Evolutionary conservation across 345 rosid genomes (phyloP).

Genomic region (Lepidium didymum): DNA sequence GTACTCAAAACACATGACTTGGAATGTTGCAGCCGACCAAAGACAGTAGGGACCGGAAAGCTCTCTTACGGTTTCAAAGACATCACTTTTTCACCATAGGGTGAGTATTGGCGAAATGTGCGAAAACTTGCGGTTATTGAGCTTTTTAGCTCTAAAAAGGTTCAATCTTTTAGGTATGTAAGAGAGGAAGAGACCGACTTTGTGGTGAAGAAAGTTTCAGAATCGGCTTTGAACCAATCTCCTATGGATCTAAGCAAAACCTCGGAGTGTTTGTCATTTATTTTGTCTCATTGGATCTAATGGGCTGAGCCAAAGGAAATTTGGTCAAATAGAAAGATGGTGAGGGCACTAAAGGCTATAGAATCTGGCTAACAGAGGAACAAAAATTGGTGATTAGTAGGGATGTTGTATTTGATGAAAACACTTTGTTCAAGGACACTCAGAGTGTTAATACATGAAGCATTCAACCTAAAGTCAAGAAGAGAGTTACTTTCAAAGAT

Average conservation of each 20-base stretch:
- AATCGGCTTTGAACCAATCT: background rate
- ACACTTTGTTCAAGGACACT: too few relatives aligned
- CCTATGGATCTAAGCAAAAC: slow-evolving; percentile 26
- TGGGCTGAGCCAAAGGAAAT: too few relatives aligned
- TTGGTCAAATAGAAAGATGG: too few relatives aligned
- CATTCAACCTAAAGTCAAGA: too few relatives aligned
- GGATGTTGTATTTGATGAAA: too few relatives aligned
- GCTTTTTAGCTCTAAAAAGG: slow-evolving; percentile 34
- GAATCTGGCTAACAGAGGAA: too few relatives aligned
- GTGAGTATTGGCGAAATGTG: slow-evolving; percentile 37
- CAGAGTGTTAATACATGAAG: too few relatives aligned
- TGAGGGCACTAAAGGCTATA: too few relatives aligned
- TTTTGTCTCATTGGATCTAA: too few relatives aligned
- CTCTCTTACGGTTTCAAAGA: slow-evolving; percentile 41
- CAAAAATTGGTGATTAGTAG: too few relatives aligned
- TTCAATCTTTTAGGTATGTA: slow-evolving; percentile 26
- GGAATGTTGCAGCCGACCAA: slow-evolving; percentile 39
- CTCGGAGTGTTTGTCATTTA: too few relatives aligned
- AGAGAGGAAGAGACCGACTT: slow-evolving; percentile 36
- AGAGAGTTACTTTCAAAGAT: too few relatives aligned
- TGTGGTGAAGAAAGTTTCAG: slow-evolving; percentile 24
- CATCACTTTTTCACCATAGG: slow-evolving; percentile 36
- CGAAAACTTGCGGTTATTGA: slow-evolving; percentile 31
- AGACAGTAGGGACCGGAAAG: slow-evolving; percentile 16
- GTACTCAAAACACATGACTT: slow-evolving; percentile 41